phyloP scores from a whole-genome alignment of 2,329 filamentous ascomycete species.

The Aspergillus neotritici region DNA sequence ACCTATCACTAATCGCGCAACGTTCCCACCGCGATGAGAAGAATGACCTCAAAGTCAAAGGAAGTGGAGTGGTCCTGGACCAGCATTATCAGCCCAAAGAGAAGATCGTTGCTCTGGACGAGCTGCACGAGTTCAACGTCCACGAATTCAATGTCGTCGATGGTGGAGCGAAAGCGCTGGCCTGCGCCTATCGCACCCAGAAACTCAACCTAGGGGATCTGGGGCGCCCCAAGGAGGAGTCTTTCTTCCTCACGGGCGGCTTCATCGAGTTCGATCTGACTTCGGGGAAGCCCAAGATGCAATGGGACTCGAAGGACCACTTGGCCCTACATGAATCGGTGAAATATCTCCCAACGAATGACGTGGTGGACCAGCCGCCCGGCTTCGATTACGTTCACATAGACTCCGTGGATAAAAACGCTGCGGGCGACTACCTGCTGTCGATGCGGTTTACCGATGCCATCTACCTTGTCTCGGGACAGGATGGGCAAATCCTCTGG shows the following conservation, averaged over 20 bases:
- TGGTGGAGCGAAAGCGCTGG: conserved; percentile 31
- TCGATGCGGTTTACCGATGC: conserved; percentile 36
- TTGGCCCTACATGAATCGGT: conserved; percentile 31
- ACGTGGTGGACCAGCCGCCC: conserved; percentile 11
- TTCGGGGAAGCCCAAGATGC: conserved; percentile 31
- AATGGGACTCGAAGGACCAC: conserved; percentile 34
- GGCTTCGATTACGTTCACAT: conserved; percentile 36
- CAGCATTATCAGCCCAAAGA: conserved; percentile 42
- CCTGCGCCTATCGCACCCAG: conserved; percentile 21
- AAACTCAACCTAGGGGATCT: conserved; percentile 24
- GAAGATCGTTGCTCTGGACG: conserved; percentile 30
- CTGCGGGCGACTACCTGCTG: conserved; percentile 36
- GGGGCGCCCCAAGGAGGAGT: conserved; percentile 27
- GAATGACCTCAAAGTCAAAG: conserved; percentile 36
- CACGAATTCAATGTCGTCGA: conserved; percentile 39
- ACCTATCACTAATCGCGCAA: conserved; percentile 45
- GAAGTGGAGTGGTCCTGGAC: conserved; percentile 46
- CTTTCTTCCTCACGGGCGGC: conserved; percentile 30
- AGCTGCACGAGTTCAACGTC: conserved; percentile 33
- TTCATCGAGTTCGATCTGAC: conserved; percentile 35
- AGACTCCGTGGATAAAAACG: conserved; percentile 39
- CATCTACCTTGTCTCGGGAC: conserved; percentile 36
- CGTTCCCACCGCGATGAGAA: conserved; percentile 17
- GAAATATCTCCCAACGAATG: conserved; percentile 8
- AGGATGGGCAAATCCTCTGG: conserved; percentile 36